phyloP scores from a whole-genome alignment of 306 rosid species.

The Cucumis melo region DNA sequence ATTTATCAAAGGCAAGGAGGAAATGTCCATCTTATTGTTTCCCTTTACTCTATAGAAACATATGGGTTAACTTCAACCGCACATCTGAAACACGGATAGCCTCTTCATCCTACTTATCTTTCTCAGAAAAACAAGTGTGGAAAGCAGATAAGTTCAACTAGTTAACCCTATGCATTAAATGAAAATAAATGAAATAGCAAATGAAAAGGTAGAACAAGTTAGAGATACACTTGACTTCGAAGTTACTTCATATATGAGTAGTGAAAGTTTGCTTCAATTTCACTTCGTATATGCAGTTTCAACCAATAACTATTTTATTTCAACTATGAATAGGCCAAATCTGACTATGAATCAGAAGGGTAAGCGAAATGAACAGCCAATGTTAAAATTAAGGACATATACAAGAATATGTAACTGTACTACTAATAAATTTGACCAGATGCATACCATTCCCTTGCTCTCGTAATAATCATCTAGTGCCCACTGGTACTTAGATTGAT shows the following conservation, averaged over 20 bases:
- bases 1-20: not conserved
- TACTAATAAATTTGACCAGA: not conserved
- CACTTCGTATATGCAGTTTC: not conserved
- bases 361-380: not conserved
- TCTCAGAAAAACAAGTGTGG: not conserved
- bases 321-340: not conserved
- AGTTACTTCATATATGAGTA: not conserved
- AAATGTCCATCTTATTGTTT: not conserved
- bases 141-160: not conserved
- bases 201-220: not conserved
- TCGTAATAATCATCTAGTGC: slow-evolving; percentile 92
- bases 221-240: not conserved
- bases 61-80: not conserved
- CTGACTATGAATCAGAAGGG: not conserved
- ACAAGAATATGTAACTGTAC: not conserved
- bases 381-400: not conserved
- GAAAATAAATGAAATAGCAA: not conserved
- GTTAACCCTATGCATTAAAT: not conserved
- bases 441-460: slow-evolving; percentile 81
- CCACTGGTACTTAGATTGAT: slow-evolving; percentile 98
- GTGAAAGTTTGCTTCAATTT: not conserved
- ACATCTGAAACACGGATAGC: not conserved
- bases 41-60: not conserved
- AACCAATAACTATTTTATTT: not conserved
- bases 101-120: not conserved